These are phyloP conservation scores for Trichoderma endophyticum DNA, from an alignment of 2,329 filamentous ascomycete species.

Conservation along the genomic window DNA sequence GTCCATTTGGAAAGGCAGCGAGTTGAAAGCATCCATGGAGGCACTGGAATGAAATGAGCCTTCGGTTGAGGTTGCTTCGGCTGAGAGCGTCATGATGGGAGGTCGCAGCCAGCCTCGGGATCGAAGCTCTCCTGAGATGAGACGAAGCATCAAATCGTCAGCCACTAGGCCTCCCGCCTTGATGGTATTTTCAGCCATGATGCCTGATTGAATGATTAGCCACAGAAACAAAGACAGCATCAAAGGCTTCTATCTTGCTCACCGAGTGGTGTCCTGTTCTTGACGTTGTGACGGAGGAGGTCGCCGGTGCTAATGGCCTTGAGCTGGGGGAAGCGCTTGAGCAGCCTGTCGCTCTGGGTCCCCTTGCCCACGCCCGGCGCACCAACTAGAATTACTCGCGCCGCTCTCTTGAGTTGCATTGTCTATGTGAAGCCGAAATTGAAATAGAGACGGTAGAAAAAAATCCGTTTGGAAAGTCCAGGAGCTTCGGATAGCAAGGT, in stretches of 20 bases:
- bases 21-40: slow-evolving; percentile 41
- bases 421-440: neutral
- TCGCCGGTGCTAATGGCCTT: slow-evolving; percentile 93
- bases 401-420: slow-evolving; percentile 73
- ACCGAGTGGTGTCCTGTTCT: slow-evolving; percentile 83
- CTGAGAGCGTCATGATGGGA: slow-evolving; percentile 52
- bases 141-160: slow-evolving; percentile 84
- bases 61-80: slow-evolving; percentile 32
- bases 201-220: slow-evolving; percentile 52
- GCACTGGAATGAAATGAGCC: slow-evolving; percentile 31
- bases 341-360: slow-evolving; percentile 86
- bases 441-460: neutral
- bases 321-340: slow-evolving; percentile 82
- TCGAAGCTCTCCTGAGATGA: slow-evolving; percentile 86
- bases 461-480: neutral
- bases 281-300: slow-evolving; percentile 87
- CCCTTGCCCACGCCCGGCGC: slow-evolving; percentile 97
- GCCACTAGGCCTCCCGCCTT: slow-evolving; percentile 85
- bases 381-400: slow-evolving; percentile 90
- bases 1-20: slow-evolving; percentile 38
- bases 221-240: neutral
- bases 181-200: slow-evolving; percentile 87
- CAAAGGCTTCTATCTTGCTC: slow-evolving; percentile 20
- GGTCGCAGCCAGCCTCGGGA: slow-evolving; percentile 74
- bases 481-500: neutral